Conservation (phyloP, 1,139 yeast species). For the Scheffersomyces titani region DNA sequence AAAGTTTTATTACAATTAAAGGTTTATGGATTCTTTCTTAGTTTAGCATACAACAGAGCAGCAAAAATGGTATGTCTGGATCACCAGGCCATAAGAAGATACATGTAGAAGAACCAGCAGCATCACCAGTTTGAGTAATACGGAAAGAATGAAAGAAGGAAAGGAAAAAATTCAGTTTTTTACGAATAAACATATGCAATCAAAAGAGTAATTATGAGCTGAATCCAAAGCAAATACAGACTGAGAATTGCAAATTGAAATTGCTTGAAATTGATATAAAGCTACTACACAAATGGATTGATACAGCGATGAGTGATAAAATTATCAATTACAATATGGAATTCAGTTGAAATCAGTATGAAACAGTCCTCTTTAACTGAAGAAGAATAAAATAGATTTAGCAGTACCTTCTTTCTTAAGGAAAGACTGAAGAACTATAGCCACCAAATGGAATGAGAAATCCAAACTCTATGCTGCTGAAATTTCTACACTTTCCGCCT, state of each 20-base stretch:
- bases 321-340: background rate
- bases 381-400: background rate
- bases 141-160: too few species aligned
- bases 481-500: background rate
- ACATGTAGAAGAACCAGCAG: background rate
- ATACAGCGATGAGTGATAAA: background rate
- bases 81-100: background rate
- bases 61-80: slow-evolving; percentile 1
- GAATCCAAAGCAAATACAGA: background rate
- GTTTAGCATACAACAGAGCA: background rate
- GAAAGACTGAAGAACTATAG: too few species aligned
- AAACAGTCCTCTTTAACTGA: background rate
- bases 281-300: background rate
- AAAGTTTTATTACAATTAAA: background rate
- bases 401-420: too few species aligned
- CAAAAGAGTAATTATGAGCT: background rate
- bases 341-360: background rate
- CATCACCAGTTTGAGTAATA: background rate
- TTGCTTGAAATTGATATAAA: background rate
- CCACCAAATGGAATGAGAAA: too few species aligned
- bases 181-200: background rate
- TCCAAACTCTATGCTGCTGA: background rate
- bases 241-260: background rate
- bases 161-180: background rate
- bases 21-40: background rate